These are phyloP conservation scores for Tulasnella sp. DNA, from an alignment of 768 basidiomycete genomes.

Conservation along the genomic window DNA sequence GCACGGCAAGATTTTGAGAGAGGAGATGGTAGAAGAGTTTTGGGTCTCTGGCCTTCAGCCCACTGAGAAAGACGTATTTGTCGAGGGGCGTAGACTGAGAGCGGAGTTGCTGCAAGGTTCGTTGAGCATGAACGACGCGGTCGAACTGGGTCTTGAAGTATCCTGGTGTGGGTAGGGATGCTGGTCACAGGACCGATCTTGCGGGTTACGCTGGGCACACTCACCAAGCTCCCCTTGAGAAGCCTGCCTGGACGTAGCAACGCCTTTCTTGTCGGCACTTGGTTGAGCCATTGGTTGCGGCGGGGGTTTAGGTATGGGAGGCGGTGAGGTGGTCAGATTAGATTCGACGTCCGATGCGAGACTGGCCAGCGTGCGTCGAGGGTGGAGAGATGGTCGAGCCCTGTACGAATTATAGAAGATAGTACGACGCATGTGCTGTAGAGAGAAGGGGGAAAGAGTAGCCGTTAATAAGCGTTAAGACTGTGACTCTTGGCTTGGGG, in stretches of 20 bases:
- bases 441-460: neutral
- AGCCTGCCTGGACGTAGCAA: neutral
- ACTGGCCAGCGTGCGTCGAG: neutral
- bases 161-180: neutral
- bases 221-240: neutral
- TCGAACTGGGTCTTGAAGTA: slow-evolving; percentile 16
- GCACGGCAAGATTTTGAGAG: slow-evolving; percentile 37
- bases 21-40: slow-evolving; percentile 41
- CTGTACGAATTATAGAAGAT: neutral
- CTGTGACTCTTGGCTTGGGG: neutral
- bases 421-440: neutral
- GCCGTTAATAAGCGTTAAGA: neutral
- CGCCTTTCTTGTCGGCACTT: neutral
- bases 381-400: neutral
- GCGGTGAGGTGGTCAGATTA: neutral
- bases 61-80: slow-evolving; percentile 40
- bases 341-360: neutral
- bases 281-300: neutral
- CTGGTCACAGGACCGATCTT: neutral
- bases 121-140: neutral
- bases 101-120: slow-evolving; percentile 9
- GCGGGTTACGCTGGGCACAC: neutral
- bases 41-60: slow-evolving; percentile 36
- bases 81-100: slow-evolving; percentile 32
- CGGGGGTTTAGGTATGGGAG: neutral